Evolutionary conservation across 139 green algal genomes (phyloP), one percentile per base, ranked within the genome.

Genomic region (Volvox africanus): DNA sequence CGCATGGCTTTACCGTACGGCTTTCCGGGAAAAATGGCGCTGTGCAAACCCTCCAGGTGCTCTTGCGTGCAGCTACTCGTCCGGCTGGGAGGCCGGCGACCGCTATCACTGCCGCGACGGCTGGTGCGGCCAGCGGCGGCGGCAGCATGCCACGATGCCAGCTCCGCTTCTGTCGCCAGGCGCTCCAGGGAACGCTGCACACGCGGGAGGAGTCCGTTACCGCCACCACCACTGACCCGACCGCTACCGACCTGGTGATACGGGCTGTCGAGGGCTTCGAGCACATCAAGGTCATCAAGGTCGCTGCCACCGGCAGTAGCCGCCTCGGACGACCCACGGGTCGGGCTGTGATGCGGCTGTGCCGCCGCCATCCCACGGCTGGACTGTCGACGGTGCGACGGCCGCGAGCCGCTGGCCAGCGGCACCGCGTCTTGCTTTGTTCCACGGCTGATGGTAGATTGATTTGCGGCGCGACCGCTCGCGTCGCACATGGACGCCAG

Each of bases 21-120:
- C 61, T 86, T 35, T 20, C 76, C 75, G 17, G 87, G 87, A 28
- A 86, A 86, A 5, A 90, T 21, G 24, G 61, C 61, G 12, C 33
- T 69, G 61, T 90, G 50, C 76, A 76, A 91, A 9, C 65, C 87
- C 76, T 79, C 76, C 61, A 91, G 76, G 16, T 75, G 61, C 87
- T 86, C 87, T 55, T 86, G 33, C 33, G 76, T 76, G 76, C 76
- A 91, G 87, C 61, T 86, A 75, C 87, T 86, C 12, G 87, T 91
- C 12, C 87, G 87, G 76, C 87, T 91, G 61, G 77, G 87, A 35
- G 87, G 61, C 87, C 61, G 61, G 26, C 76, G 33, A 18, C 61
- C 76, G 76, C 87, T 68, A 28, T 86, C 87, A 24, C 61, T 68
- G 61, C 33, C 37, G 55, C 86, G 73, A 33, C 75, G 73, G 20